Evolutionary conservation across 768 basidiomycete genomes (phyloP), one percentile per base, ranked within the genome.

Genomic region (Sarcodon aspratus): DNA sequence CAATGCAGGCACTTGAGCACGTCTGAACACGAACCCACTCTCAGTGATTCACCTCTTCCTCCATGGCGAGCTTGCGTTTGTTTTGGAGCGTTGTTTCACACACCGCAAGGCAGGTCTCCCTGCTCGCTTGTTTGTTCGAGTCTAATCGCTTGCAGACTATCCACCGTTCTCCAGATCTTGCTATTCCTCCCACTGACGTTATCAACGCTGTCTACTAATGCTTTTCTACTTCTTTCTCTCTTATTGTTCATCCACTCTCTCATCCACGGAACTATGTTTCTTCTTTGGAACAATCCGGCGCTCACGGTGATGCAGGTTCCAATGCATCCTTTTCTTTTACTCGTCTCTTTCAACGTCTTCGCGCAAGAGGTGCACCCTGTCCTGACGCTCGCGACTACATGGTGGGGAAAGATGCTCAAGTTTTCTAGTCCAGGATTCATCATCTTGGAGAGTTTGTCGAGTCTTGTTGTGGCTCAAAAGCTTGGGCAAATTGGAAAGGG

Each of bases 301-400:
- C 71, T 91, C 46, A 80, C 85, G 11, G 72, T 92, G 51, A 70
- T 90, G 49, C 89, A 92, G 66, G 76, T 91, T 33, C 89, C 89
- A 8, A 80, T 89, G 71, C 88, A 91, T 62, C 81, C 88, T 0
- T 87, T 91, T 65, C 74, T 92, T 33, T 79, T 92, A 38, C 80
- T 92, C 45, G 77, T 91, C 50, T 86, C 79, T 61, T 92, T 92
- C 75, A 92, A 92, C 61, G 73, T 80, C 35, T 90, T 89, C 64
- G 78, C 86, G 1, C 72, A 80, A 17, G 67, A 78, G 21, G 74
- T 76, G 18, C 71, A 76, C 51, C 78, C 82, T 7, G 73, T 69
- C 62, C 61, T 90, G 6, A 55, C 74, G 9, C 72, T 67, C 10
- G 74, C 79, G 12, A 74, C 80, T 8, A 69, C 72, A 40, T 79